Evolutionary conservation across 305 asterid species (phyloP), one percentile per base, ranked within the genome.

Genomic region (Fraxinus latifolia): DNA sequence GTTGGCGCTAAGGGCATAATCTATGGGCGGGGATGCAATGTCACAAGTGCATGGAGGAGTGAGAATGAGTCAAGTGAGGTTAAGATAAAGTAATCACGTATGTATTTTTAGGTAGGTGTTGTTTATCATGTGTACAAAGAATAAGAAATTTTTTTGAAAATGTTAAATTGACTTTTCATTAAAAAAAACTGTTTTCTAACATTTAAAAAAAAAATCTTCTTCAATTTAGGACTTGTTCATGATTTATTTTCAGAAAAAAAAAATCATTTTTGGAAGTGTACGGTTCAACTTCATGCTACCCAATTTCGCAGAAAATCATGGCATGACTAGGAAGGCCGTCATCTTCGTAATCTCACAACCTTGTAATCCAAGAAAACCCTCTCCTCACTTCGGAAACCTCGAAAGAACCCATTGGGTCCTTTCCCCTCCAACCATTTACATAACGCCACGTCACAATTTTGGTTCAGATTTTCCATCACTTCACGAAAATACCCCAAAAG

Each of bases 381-480:
- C 42, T 27, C n/a, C 11, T 23, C 36, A 11, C 73, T 65, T 65
- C 17, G 36, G 33, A 14, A 68, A 31, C 9, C 33, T 65, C 73
- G 58, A 29, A 32, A 68, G 72, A 60, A 34, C 25, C 37, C 67
- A 82, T 76, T 82, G 84, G 80, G 77, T 65, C 81, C 32, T 65
- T 33, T 84, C 32, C 58, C 2, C 7, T 2, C 0, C 25, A 76
- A 19, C 92, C 86, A 89, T 87, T 87, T 0, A 85, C 0, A 33
- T 2, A 0, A 3, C 9, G 50, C 78, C 92, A 86, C 91, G 86
- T 87, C 75, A 21, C 4, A 42, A 73, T 74, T 29, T 86, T 79
- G 87, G 47, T 17, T 79, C 83, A 27, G 83, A 82, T 84, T 85
- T 53, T 68, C 68, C 50, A 68, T 76, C 58, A 47, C 77, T 79